Evolutionary conservation across 2,329 filamentous ascomycete species (phyloP).

Genomic region (Trichoderma sp.): DNA sequence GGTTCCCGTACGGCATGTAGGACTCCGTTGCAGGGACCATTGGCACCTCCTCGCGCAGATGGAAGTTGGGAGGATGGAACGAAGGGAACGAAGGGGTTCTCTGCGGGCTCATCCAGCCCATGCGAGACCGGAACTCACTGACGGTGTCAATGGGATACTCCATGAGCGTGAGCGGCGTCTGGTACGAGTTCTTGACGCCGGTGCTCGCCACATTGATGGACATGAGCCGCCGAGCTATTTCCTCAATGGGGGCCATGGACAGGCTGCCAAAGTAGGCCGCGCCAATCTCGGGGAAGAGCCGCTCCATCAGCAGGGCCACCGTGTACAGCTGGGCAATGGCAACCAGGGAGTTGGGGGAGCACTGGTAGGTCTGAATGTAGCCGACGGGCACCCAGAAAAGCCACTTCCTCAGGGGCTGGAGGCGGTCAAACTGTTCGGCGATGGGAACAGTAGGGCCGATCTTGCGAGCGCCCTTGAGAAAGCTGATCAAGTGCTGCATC

Average conservation of each 20-base stretch:
- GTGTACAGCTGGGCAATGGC: slow-evolving; percentile 92
- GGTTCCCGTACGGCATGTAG: slow-evolving; percentile 54
- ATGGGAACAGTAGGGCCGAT: slow-evolving; percentile 67
- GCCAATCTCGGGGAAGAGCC: slow-evolving; percentile 86
- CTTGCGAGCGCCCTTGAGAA: slow-evolving; percentile 69
- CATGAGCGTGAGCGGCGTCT: slow-evolving; percentile 65
- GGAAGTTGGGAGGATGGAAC: slow-evolving; percentile 55
- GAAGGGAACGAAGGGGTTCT: slow-evolving; percentile 60
- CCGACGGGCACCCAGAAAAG: slow-evolving; percentile 92
- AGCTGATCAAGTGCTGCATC: slow-evolving; percentile 66
- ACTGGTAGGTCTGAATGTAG: slow-evolving; percentile 72
- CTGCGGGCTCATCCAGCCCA: slow-evolving; percentile 63
- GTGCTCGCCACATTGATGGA: slow-evolving; percentile 60
- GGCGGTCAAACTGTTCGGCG: slow-evolving; percentile 82
- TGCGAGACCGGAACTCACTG: slow-evolving; percentile 63
- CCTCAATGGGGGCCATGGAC: slow-evolving; percentile 76
- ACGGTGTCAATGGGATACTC: slow-evolving; percentile 69
- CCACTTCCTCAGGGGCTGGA: slow-evolving; percentile 86
- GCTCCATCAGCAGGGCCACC: slow-evolving; percentile 80
- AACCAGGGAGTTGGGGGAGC: slow-evolving; percentile 73
- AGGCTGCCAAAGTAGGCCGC: slow-evolving; percentile 83
- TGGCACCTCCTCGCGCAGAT: slow-evolving; percentile 43
- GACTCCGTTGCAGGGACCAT: slow-evolving; percentile 41
- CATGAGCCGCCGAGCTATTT: slow-evolving; percentile 74
- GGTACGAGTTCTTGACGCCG: slow-evolving; percentile 52